Evolutionary conservation across 768 basidiomycete genomes (phyloP).

Genomic region (Termitomyces sp.): DNA sequence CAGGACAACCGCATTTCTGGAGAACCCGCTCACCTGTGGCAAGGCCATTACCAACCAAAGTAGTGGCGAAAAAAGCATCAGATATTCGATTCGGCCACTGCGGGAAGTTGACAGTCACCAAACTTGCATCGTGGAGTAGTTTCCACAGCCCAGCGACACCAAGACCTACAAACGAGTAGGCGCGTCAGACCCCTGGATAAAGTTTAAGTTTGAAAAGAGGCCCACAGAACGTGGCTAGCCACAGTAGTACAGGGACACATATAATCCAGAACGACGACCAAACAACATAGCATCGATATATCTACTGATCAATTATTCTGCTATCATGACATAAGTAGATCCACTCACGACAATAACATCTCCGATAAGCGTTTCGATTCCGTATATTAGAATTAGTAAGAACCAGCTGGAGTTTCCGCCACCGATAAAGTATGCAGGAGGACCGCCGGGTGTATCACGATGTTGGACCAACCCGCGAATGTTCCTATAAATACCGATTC

Average conservation of each 20-base stretch:
- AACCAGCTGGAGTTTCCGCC: not conserved
- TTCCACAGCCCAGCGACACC: not conserved
- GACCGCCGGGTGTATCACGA: not conserved
- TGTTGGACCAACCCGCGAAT: not conserved
- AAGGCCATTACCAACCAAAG: not conserved
- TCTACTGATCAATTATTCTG: not conserved
- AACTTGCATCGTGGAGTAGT: not conserved
- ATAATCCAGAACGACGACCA: not conserved
- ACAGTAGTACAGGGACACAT: not conserved
- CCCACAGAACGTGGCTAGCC: slow-evolving; percentile 1
- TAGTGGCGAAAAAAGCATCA: not conserved
- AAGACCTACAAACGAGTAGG: not conserved
- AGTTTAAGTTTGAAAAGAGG: not conserved
- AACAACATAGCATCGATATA: slow-evolving; percentile 5
- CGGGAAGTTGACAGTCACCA: not conserved
- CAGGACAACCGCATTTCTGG: too few relatives aligned
- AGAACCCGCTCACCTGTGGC: not conserved
- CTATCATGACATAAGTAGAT: not conserved
- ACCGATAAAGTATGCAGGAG: not conserved
- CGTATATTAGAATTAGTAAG: not conserved
- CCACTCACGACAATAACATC: not conserved
- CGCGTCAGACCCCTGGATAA: not conserved
- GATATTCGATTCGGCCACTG: not conserved
- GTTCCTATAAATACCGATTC: not conserved
- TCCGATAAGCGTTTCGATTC: not conserved